Conservation (phyloP, 2,329 filamentous ascomycete species). For the Stagonosporopsis cucurbitacearum region DNA sequence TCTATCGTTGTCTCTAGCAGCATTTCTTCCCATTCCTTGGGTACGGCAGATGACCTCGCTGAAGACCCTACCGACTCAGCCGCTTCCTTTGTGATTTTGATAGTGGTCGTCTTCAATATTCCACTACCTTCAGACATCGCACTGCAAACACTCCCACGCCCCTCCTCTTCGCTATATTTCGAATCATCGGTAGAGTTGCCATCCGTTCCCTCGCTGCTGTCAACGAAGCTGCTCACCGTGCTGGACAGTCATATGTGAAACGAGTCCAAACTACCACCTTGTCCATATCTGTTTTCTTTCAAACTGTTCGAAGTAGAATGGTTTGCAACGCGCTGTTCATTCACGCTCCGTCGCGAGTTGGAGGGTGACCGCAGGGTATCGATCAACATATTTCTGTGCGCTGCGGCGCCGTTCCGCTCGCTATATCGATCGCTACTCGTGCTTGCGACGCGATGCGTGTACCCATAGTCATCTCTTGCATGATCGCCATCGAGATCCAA, state of each 20-base stretch:
- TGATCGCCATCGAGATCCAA: constrained; percentile 11
- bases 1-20: neutral
- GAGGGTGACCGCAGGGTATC: constrained; percentile 9
- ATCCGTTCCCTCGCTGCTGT: neutral
- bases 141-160: neutral
- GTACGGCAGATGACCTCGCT: neutral
- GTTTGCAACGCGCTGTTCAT: constrained; percentile 1
- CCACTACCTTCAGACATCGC: neutral
- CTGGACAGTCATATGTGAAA: constrained; percentile 14
- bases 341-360: neutral
- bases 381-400: constrained; percentile 5
- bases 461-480: neutral
- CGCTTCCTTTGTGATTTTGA: neutral
- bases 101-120: constrained; percentile 8
- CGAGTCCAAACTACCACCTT: constrained; percentile 8
- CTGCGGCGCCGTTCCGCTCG: constrained; percentile 3
- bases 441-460: neutral
- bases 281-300: neutral
- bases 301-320: constrained; percentile 1
- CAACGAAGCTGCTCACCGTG: constrained; percentile 1
- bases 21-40: constrained; percentile 1
- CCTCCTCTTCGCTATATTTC: neutral
- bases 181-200: constrained; percentile 5
- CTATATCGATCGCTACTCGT: constrained; percentile 2
- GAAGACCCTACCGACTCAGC: neutral